These are phyloP conservation scores for Alternaria novae-zelandiae DNA, from an alignment of 2,329 filamentous ascomycete genomes.

Conservation along the genomic window DNA sequence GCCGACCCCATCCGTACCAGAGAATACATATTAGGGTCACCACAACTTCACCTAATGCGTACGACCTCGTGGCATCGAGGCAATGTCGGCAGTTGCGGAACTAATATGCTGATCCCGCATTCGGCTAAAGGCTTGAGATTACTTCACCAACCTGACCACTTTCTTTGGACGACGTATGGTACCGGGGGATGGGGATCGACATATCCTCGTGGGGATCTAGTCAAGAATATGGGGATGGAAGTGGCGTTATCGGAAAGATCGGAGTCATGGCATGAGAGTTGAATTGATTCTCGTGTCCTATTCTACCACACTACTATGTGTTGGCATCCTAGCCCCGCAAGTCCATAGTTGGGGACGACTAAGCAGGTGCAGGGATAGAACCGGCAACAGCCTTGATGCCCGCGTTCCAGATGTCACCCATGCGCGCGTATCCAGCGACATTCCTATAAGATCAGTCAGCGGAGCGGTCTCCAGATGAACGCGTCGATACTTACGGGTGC, in stretches of 20 bases:
- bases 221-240: not conserved
- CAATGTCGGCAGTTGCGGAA: slow-evolving; percentile 15
- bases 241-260: not conserved
- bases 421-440: slow-evolving; percentile 35
- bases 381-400: slow-evolving; percentile 14
- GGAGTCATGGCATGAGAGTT: not conserved
- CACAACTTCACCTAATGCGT: not conserved
- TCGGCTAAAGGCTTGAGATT: slow-evolving; percentile 26
- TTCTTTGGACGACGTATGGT: not conserved
- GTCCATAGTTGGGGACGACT: not conserved
- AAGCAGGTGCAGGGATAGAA: slow-evolving; percentile 3
- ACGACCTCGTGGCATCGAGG: not conserved
- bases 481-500: slow-evolving; percentile 29
- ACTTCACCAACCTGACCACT: slow-evolving; percentile 5
- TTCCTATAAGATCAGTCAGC: slow-evolving; percentile 16
- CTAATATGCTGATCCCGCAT: slow-evolving; percentile 12
- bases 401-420: slow-evolving; percentile 38
- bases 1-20: slow-evolving; percentile 1
- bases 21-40: slow-evolving; percentile 1
- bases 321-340: not conserved
- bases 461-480: not conserved
- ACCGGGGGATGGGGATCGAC: slow-evolving; percentile 9
- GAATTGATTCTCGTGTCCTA: not conserved
- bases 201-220: not conserved
- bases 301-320: not conserved